phyloP scores from a whole-genome alignment of 2,329 filamentous ascomycete species.

The Parafenestella ontariensis region DNA sequence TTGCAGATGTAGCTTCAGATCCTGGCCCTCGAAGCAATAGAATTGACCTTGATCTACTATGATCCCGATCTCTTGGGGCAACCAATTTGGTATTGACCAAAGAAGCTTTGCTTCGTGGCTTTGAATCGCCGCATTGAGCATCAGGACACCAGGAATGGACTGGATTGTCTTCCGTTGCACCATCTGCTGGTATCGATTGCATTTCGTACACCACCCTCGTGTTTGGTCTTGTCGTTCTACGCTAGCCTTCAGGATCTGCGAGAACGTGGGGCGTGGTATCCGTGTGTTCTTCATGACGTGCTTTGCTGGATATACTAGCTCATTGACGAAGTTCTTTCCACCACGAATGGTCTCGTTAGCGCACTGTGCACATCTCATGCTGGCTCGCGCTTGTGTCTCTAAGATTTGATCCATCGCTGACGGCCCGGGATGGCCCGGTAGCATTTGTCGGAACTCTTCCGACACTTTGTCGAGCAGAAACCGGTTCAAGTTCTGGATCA shows the following conservation, averaged over 20 bases:
- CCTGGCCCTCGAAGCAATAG: slow-evolving; percentile 92
- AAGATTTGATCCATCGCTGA: slow-evolving; percentile 74
- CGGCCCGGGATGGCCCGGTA: slow-evolving; percentile 61
- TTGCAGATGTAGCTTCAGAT: slow-evolving; percentile 80
- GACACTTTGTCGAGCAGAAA: slow-evolving; percentile 85
- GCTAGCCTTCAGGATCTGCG: slow-evolving; percentile 88
- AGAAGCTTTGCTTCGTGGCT: slow-evolving; percentile 76
- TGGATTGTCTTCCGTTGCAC: slow-evolving; percentile 85
- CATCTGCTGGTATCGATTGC: slow-evolving; percentile 88
- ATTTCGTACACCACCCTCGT: slow-evolving; percentile 91
- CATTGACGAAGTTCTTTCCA: slow-evolving; percentile 81
- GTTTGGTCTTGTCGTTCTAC: slow-evolving; percentile 89
- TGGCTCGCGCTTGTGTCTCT: slow-evolving; percentile 73
- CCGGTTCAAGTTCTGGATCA: slow-evolving; percentile 84
- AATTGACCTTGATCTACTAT: slow-evolving; percentile 91
- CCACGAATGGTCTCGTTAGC: slow-evolving; percentile 83
- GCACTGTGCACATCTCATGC: slow-evolving; percentile 86
- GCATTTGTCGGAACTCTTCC: slow-evolving; percentile 75
- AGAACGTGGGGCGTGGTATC: slow-evolving; percentile 69
- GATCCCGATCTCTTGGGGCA: slow-evolving; percentile 93
- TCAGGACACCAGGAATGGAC: slow-evolving; percentile 81
- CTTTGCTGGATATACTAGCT: slow-evolving; percentile 79
- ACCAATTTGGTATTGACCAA: slow-evolving; percentile 89
- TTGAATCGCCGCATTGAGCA: slow-evolving; percentile 82
- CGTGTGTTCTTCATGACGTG: slow-evolving; percentile 63